These are phyloP conservation scores for Puccinia polysora DNA, from an alignment of 1,284 basidiomycete species.

Conservation along the genomic window DNA sequence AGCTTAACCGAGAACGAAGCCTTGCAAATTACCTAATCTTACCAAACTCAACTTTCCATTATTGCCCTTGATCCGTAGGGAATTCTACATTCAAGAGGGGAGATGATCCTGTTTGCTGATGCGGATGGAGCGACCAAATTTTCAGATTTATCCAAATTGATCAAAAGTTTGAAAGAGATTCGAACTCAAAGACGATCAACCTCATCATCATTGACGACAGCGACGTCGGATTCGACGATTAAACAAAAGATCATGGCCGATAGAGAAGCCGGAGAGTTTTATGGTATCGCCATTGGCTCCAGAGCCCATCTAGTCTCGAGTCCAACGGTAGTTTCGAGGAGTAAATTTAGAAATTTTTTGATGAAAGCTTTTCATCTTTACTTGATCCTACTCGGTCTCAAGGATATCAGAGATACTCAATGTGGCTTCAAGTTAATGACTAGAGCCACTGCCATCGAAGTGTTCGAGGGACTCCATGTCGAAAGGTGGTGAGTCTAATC, in stretches of 20 bases:
- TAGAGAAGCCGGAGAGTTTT: background rate
- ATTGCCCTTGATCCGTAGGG: constrained; percentile 53
- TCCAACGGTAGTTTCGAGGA: constrained; percentile 87
- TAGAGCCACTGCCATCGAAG: background rate
- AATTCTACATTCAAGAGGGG: constrained; percentile 72
- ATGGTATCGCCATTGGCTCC: constrained; percentile 64
- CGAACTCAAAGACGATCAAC: no score
- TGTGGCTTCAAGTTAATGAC: constrained; percentile 76
- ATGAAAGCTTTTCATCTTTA: constrained; percentile 87
- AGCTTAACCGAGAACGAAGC: no score
- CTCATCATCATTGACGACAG: constrained; percentile 63
- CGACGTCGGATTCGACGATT: constrained; percentile 58
- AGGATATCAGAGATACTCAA: constrained; percentile 84
- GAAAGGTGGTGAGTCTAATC: constrained; percentile 11
- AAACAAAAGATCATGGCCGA: no score
- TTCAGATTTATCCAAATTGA: constrained; percentile 69
- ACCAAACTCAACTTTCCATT: background rate
- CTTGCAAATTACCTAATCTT: background rate
- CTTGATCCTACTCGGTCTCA: constrained; percentile 74
- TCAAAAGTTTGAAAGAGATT: constrained; percentile 71
- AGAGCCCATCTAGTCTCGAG: no score
- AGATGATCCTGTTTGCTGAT: constrained; percentile 80
- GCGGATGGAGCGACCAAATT: constrained; percentile 88
- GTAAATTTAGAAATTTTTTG: constrained; percentile 75
- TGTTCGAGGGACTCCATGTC: constrained; percentile 16